Conservation (phyloP, 2,329 filamentous ascomycete genomes). For the Microascus cirrosus region DNA sequence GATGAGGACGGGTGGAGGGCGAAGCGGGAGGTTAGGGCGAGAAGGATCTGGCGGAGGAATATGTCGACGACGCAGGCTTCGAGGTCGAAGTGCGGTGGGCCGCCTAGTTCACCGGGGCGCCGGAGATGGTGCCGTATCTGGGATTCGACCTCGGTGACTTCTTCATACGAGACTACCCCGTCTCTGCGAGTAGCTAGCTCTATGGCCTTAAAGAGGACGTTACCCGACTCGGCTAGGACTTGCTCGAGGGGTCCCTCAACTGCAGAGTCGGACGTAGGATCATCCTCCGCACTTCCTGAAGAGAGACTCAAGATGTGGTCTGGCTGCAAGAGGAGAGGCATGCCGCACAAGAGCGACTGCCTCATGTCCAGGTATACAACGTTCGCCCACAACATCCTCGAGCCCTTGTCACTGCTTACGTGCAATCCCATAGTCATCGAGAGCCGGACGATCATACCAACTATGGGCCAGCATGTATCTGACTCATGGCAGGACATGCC, state of each 20-base stretch:
- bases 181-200: slow-evolving; percentile 8
- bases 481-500: slow-evolving; percentile 23
- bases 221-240: background rate
- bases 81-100: background rate
- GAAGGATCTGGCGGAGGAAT: slow-evolving; percentile 20
- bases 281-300: background rate
- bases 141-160: slow-evolving; percentile 19
- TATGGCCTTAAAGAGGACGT: background rate
- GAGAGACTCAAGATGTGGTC: slow-evolving; percentile 16
- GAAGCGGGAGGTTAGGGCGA: slow-evolving; percentile 22
- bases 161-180: slow-evolving; percentile 16
- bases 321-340: slow-evolving; percentile 20
- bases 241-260: no score
- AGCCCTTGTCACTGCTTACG: slow-evolving; percentile 6
- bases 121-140: slow-evolving; percentile 18
- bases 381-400: slow-evolving; percentile 22
- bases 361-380: slow-evolving; percentile 24
- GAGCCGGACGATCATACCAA: slow-evolving; percentile 19
- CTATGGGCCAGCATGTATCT: slow-evolving; percentile 22
- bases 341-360: slow-evolving; percentile 21
- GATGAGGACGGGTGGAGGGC: slow-evolving; percentile 20
- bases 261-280: background rate
- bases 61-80: slow-evolving; percentile 16
- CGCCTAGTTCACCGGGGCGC: slow-evolving; percentile 18
- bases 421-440: slow-evolving; percentile 21